Evolutionary conservation across 495 filamentous ascomycete species (phyloP).

Genomic region (Penicillium bialowiezense): DNA sequence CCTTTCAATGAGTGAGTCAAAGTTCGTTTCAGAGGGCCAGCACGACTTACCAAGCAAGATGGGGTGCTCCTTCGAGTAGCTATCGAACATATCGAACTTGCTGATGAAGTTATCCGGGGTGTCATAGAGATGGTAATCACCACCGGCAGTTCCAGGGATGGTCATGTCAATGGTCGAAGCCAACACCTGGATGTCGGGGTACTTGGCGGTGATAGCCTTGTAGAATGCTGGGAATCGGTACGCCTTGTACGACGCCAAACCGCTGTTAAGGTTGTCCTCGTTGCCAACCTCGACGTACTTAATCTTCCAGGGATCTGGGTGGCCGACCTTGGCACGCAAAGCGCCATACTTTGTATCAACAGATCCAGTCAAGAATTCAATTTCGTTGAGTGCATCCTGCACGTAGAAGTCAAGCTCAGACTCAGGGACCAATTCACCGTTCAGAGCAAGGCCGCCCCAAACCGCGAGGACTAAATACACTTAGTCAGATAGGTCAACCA

Average conservation of each 20-base stretch:
- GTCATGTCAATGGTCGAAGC: conserved; percentile 41
- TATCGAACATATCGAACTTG: conserved; percentile 55
- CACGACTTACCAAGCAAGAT: conserved; percentile 47
- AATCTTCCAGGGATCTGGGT: conserved; percentile 46
- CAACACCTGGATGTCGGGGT: conserved; percentile 49
- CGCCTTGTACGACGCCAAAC: conserved; percentile 33
- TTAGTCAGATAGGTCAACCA: neutral
- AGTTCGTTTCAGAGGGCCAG: neutral
- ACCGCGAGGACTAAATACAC: conserved; percentile 48
- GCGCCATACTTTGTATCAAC: conserved; percentile 39
- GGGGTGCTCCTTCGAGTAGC: conserved; percentile 32
- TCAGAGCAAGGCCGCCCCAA: conserved; percentile 58
- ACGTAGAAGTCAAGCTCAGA: conserved; percentile 39
- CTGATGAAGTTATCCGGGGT: conserved; percentile 47
- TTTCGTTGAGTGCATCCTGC: conserved; percentile 59
- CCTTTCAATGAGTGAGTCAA: conserved; percentile 15
- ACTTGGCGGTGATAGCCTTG: conserved; percentile 46
- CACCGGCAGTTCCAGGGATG: conserved; percentile 34
- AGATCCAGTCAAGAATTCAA: conserved; percentile 50
- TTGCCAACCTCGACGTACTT: conserved; percentile 54
- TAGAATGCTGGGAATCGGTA: conserved; percentile 46
- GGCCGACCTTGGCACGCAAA: conserved; percentile 44
- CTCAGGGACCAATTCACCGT: conserved; percentile 39
- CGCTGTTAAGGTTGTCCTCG: conserved; percentile 49
- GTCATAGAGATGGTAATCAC: conserved; percentile 51